Evolutionary conservation across 73 alveolate species (phyloP).

Genomic region (Tetrahymena malaccensis): DNA sequence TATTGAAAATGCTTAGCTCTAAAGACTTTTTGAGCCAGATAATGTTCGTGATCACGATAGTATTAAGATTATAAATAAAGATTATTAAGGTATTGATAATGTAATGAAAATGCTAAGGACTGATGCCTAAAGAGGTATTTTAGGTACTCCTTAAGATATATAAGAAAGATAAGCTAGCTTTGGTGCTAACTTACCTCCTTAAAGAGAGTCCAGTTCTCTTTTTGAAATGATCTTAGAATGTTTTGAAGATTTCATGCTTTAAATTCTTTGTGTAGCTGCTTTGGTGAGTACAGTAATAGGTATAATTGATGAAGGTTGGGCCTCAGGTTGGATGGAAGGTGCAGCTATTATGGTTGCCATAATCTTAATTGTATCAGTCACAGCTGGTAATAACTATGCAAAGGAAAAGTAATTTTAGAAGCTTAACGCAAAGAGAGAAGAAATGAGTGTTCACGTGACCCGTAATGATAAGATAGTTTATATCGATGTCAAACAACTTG

Average conservation of each 20-base stretch:
- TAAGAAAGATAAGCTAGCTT: neutral
- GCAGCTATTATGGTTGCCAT: conserved; percentile 85
- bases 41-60: conserved; percentile 13
- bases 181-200: conserved; percentile 32
- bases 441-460: conserved; percentile 41
- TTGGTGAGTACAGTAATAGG: conserved; percentile 87
- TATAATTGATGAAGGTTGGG: conserved; percentile 72
- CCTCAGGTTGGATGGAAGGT: conserved; percentile 92
- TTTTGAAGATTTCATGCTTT: conserved; percentile 88
- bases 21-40: conserved; percentile 2
- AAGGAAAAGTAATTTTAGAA: conserved; percentile 43
- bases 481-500: conserved; percentile 45
- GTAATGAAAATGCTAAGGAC: neutral
- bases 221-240: conserved; percentile 64
- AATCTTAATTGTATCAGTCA: conserved; percentile 77
- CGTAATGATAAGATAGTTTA: conserved; percentile 34
- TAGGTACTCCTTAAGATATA: neutral
- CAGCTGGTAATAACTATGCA: conserved; percentile 81
- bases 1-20: neutral
- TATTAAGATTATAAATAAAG: neutral
- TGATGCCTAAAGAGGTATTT: neutral
- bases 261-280: conserved; percentile 88
- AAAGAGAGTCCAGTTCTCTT: conserved; percentile 27
- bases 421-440: conserved; percentile 42
- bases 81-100: neutral